Conservation (phyloP, 768 basidiomycete species). For the Rhodosporidiobolus sp. region DNA sequence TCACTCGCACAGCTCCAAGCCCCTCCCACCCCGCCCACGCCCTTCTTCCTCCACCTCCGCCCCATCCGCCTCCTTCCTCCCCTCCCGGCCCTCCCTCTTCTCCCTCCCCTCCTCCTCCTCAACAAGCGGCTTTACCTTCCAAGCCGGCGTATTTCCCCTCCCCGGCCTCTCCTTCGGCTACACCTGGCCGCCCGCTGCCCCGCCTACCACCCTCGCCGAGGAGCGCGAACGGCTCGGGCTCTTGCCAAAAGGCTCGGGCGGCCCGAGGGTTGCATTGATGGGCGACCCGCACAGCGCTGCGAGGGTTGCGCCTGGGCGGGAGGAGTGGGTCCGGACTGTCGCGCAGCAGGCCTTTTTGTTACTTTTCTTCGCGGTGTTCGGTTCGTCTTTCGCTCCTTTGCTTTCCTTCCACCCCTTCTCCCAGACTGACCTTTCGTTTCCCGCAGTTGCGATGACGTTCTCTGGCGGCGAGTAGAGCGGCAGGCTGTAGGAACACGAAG, state of each 20-base stretch:
- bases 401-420: not conserved
- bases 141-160: conserved; percentile 24
- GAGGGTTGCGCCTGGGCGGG: not conserved
- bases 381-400: not conserved
- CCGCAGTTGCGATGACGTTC: conserved; percentile 2
- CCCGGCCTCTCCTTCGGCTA: conserved; percentile 16
- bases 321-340: not conserved
- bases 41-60: not conserved
- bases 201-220: too few relatives aligned
- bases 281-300: not conserved
- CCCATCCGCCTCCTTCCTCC: not conserved
- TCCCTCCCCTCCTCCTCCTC: not conserved
- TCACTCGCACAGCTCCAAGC: not conserved
- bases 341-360: conserved; percentile 19
- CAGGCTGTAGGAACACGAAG: too few relatives aligned
- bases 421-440: not conserved
- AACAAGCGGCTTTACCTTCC: conserved; percentile 3
- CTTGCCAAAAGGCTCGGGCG: not conserved
- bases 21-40: conserved; percentile 20
- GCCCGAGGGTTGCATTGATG: not conserved
- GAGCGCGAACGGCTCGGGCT: not conserved
- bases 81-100: not conserved
- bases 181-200: conserved; percentile 2
- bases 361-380: conserved; percentile 19
- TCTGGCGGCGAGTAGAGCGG: too few relatives aligned